A percentile compares a stretch with the other conserved stretches of the same genome.
These are phyloP conservation scores for Aspergillus bertholletiae DNA, from an alignment of 495 filamentous ascomycete species.

Conservation along the genomic window DNA sequence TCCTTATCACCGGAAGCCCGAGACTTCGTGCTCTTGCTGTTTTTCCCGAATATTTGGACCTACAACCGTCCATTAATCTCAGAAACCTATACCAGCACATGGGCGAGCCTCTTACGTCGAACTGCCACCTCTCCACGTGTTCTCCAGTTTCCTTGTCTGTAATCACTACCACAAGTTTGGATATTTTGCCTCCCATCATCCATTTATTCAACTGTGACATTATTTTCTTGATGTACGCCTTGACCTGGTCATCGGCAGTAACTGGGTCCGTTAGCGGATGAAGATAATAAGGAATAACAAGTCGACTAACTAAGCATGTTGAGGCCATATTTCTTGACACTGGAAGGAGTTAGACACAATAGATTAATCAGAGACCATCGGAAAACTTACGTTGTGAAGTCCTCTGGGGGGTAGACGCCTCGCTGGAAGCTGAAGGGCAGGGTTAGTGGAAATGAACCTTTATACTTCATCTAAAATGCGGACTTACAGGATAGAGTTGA, in stretches of 20 bases:
- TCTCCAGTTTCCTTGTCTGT: slow-evolving; percentile 95
- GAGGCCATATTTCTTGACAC: slow-evolving; percentile 98
- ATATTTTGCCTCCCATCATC: slow-evolving; percentile 95
- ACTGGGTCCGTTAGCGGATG: slow-evolving; percentile 43
- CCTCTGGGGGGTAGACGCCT: slow-evolving; percentile 95
- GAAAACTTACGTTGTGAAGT: slow-evolving; percentile 78
- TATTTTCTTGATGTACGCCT: slow-evolving; percentile 98
- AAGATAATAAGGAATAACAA: not conserved
- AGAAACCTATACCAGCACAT: not conserved
- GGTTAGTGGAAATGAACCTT: slow-evolving; percentile 7
- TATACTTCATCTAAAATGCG: not conserved
- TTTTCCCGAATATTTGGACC: slow-evolving; percentile 68
- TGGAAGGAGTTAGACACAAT: slow-evolving; percentile 21
- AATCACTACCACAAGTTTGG: slow-evolving; percentile 92
- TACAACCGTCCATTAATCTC: slow-evolving; percentile 16
- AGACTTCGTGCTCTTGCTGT: slow-evolving; percentile 48
- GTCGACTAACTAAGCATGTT: slow-evolving; percentile 78
- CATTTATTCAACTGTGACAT: slow-evolving; percentile 94
- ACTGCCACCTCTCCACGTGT: slow-evolving; percentile 95
- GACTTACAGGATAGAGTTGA: slow-evolving; percentile 82
- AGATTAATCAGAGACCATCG: not conserved
- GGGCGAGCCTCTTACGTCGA: slow-evolving; percentile 61
- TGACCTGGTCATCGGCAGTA: slow-evolving; percentile 93
- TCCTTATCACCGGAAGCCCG: slow-evolving; percentile 57
- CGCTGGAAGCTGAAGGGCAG: slow-evolving; percentile 69